phyloP scores from a whole-genome alignment of 768 basidiomycete species.

The Trametes coccinea region DNA sequence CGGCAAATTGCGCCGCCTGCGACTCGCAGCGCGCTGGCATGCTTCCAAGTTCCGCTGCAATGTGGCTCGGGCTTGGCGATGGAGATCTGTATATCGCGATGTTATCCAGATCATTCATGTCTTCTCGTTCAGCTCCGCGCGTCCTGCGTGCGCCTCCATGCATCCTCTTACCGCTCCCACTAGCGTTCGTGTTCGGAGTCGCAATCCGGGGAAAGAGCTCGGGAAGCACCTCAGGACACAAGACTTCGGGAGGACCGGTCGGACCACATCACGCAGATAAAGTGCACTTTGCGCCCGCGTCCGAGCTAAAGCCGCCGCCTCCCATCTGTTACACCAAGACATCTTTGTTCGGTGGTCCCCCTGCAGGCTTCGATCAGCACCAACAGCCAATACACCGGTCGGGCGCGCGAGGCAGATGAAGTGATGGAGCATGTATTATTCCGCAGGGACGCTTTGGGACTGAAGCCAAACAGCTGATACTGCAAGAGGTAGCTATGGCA shows the following conservation, averaged over 20 bases:
- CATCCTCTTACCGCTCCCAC: not conserved
- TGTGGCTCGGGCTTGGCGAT: not conserved
- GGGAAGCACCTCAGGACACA: not conserved
- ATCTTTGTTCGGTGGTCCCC: conserved; percentile 42
- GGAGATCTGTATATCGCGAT: not conserved
- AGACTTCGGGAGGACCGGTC: not conserved
- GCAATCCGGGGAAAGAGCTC: not conserved
- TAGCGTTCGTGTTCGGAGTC: too few relatives aligned
- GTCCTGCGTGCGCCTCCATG: not conserved
- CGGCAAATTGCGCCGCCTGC: not conserved
- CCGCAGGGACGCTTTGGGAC: too few relatives aligned
- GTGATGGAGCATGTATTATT: too few relatives aligned
- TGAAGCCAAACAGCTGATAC: not conserved
- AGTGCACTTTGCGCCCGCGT: not conserved
- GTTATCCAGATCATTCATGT: conserved; percentile 1
- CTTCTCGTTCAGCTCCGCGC: not conserved
- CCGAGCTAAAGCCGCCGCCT: conserved; percentile 35
- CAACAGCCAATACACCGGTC: too few relatives aligned
- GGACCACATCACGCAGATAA: not conserved
- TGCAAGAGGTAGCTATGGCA: conserved; percentile 7
- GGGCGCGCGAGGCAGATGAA: too few relatives aligned
- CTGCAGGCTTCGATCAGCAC: too few relatives aligned
- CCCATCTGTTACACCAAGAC: conserved; percentile 63
- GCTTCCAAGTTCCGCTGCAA: not conserved
- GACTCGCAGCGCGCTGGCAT: not conserved